Evolutionary conservation across 2,329 filamentous ascomycete species (phyloP).

Genomic region (Cladosporium sp.): DNA sequence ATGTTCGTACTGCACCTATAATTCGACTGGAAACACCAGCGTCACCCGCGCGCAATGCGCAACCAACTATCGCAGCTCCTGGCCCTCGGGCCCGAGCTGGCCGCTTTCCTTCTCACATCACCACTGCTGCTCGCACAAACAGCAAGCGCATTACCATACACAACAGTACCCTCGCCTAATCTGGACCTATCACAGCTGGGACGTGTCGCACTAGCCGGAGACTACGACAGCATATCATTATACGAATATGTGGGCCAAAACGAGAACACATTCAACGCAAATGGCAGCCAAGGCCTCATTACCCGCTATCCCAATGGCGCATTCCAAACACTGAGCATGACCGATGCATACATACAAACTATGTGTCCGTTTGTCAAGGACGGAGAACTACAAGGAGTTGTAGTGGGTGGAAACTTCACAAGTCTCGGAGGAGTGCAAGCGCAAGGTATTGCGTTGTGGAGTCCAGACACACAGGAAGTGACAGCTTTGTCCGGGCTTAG

Average conservation of each 20-base stretch:
- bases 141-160: conserved; percentile 24
- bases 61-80: conserved; percentile 34
- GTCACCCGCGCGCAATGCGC: conserved; percentile 29
- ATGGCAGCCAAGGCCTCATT: conserved; percentile 80
- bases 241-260: conserved; percentile 83
- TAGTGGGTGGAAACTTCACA: conserved; percentile 94
- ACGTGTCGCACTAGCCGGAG: conserved; percentile 79
- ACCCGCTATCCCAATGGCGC: conserved; percentile 81
- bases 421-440: conserved; percentile 76
- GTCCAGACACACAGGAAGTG: conserved; percentile 69
- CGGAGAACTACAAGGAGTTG: conserved; percentile 68
- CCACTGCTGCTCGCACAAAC: conserved; percentile 25
- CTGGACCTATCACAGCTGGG: conserved; percentile 79
- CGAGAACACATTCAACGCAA: conserved; percentile 64
- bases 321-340: conserved; percentile 71
- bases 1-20: conserved; percentile 11
- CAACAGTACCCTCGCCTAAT: conserved; percentile 59
- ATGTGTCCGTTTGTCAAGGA: conserved; percentile 78
- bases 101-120: conserved; percentile 33
- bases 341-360: conserved; percentile 74
- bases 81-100: conserved; percentile 38
- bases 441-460: conserved; percentile 76
- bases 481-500: conserved; percentile 76
- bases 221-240: conserved; percentile 88
- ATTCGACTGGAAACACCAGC: conserved; percentile 5